Conservation (phyloP, 208 protist species). For the Trypanosomatidae sp. region DNA sequence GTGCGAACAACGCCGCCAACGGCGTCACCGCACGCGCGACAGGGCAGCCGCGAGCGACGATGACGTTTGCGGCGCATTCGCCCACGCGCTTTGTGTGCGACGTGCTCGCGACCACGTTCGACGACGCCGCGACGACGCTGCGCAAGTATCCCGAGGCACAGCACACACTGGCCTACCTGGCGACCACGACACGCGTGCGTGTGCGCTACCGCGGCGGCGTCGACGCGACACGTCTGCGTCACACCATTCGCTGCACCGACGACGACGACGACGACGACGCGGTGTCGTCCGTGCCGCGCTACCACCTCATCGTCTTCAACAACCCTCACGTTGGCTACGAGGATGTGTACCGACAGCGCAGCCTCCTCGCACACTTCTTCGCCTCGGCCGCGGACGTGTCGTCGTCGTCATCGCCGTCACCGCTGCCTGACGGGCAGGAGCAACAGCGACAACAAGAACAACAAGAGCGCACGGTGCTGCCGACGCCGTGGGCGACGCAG, state of each 20-base stretch:
- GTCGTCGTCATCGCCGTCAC: too few relatives aligned
- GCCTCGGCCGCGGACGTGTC: conserved; percentile 6
- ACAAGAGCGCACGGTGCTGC: neutral
- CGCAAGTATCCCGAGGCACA: conserved; percentile 37
- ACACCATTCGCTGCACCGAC: neutral
- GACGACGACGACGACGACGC: conserved; percentile 1
- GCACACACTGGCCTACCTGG: conserved; percentile 25
- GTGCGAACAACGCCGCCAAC: neutral
- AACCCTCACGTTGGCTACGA: conserved; percentile 42
- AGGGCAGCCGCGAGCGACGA: conserved; percentile 4
- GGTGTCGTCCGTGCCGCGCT: neutral
- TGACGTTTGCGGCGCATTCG: neutral
- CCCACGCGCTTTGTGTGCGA: neutral
- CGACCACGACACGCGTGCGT: conserved; percentile 17
- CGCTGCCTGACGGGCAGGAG: conserved; percentile 13
- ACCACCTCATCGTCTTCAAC: conserved; percentile 30
- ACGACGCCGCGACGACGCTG: conserved; percentile 7
- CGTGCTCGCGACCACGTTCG: conserved; percentile 25
- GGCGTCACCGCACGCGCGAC: conserved; percentile 2
- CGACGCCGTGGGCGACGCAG: conserved; percentile 2
- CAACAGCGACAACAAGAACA: neutral
- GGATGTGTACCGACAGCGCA: conserved; percentile 25
- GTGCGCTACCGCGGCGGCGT: conserved; percentile 16
- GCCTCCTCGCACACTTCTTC: conserved; percentile 28
- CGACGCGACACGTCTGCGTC: conserved; percentile 19